Conservation (phyloP, 2,329 filamentous ascomycete species). For the Aspergillus thermomutatus region DNA sequence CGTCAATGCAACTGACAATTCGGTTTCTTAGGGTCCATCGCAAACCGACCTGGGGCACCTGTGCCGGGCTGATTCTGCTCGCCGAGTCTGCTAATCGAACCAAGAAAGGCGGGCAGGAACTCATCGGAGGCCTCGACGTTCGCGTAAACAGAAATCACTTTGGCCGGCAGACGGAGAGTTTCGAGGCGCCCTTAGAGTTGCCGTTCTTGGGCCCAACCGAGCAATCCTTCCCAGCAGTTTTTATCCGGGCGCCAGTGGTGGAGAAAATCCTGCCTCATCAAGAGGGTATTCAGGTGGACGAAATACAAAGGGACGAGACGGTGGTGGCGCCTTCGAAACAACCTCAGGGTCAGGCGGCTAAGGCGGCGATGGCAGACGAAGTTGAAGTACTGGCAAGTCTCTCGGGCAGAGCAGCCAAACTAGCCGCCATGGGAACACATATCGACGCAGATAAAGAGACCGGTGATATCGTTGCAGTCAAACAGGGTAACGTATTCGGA, state of each 20-base stretch:
- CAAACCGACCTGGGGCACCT: constrained; percentile 92
- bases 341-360: constrained; percentile 45
- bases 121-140: constrained; percentile 88
- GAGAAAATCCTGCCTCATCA: constrained; percentile 67
- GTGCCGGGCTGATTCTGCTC: constrained; percentile 87
- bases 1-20: constrained; percentile 16
- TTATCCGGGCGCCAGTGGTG: constrained; percentile 92
- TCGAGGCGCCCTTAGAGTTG: constrained; percentile 70
- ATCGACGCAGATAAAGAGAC: constrained; percentile 39
- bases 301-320: constrained; percentile 47
- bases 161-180: constrained; percentile 88
- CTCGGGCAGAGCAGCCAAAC: constrained; percentile 49
- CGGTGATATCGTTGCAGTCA: constrained; percentile 81
- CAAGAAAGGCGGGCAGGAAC: constrained; percentile 86
- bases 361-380: constrained; percentile 42
- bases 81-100: constrained; percentile 83
- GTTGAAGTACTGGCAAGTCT: constrained; percentile 60
- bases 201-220: constrained; percentile 57
- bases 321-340: constrained; percentile 56
- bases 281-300: constrained; percentile 50
- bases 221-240: constrained; percentile 71
- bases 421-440: constrained; percentile 44
- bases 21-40: constrained; percentile 57
- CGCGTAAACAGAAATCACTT: constrained; percentile 93
- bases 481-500: constrained; percentile 87